Base-by-base conservation (phyloP, 1,284 basidiomycete species). In the Cryptococcus wingfieldii region DNA sequence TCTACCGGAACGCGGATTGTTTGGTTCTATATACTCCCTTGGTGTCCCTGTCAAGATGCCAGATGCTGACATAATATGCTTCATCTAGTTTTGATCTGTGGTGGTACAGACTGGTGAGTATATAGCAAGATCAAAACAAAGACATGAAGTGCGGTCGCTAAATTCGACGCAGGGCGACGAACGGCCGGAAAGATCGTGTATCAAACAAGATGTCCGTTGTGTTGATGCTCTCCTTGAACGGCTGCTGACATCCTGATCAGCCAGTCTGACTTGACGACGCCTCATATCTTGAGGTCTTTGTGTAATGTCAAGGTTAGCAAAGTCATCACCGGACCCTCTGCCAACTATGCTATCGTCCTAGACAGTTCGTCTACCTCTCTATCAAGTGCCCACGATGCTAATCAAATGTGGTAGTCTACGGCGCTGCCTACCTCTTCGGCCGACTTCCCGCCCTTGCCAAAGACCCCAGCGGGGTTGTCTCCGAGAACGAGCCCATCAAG, bases 281-380 rank as follows among this genome's bases (percentile, higher is more conserved):
- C 93, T 0, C 84, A 92, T 73, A 90, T 95, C 68, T 81, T 96
- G 39, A 88, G 94, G 52, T 89, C 89, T 0, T 80, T 97, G 27
- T 82, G 84, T 70, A 91, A 94, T 69, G 81, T 95, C 77, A 84
- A 86, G 69, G 80, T 83, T 23, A 77, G 79, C 16, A 87, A 87
- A 25, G 77, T 92, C 48, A 84, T 91, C 70, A 82, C 87, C 2
- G 84, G 84, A 3, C 88, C 87, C 66, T 86, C 90, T 65, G 86
- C 84, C 60, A 84, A 74, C 56, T 75, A 74, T 53, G 68, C 64
- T 23, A 60, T 92, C 46, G 84, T 80, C 9, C 73, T 94, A 56
- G 89, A 90, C 77, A 60, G 76, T 76, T 25, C n/a, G 56, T 58
- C 16, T 18, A 12, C 23, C 38, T 66, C 64, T 43, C 62, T 9